These are phyloP conservation scores for Leptomonas pyrrhocoris DNA, from an alignment of 208 protist genomes.

Conservation along the genomic window DNA sequence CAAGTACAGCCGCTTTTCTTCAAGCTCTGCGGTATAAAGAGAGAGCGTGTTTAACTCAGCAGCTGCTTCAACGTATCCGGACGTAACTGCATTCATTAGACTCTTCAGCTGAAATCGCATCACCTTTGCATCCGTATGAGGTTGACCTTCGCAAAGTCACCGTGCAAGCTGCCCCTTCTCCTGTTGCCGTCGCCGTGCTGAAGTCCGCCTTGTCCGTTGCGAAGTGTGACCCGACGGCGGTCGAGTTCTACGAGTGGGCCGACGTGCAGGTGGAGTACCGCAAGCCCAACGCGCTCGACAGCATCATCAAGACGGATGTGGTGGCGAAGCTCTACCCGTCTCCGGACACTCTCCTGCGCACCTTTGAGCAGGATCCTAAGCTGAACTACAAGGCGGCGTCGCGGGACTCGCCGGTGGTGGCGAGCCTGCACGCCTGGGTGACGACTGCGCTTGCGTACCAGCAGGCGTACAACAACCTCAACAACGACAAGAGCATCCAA, in stretches of 20 bases:
- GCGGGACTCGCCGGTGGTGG: slow-evolving; percentile 48
- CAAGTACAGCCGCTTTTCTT: slow-evolving; percentile 51
- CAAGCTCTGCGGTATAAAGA: slow-evolving; percentile 22
- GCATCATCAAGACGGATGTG: slow-evolving; percentile 53
- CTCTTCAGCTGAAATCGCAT: slow-evolving; percentile 39
- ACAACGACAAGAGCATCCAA: slow-evolving; percentile 61
- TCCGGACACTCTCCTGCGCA: slow-evolving; percentile 31
- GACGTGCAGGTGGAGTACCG: slow-evolving; percentile 71
- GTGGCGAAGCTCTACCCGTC: slow-evolving; percentile 47
- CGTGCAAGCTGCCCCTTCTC: slow-evolving; percentile 49
- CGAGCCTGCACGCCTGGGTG: slow-evolving; percentile 61
- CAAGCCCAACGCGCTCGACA: slow-evolving; percentile 35
- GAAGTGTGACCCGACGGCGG: slow-evolving; percentile 57
- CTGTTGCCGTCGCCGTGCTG: slow-evolving; percentile 63
- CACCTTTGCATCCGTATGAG: slow-evolving; percentile 35
- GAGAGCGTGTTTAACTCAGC: slow-evolving; percentile 56
- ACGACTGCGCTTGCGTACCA: slow-evolving; percentile 67
- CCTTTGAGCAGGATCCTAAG: slow-evolving; percentile 36
- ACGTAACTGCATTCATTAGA: slow-evolving; percentile 1
- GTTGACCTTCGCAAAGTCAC: no score
- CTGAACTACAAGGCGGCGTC: slow-evolving; percentile 45
- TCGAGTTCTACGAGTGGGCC: slow-evolving; percentile 62
- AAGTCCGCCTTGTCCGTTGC: slow-evolving; percentile 57
- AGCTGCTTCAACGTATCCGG: slow-evolving; percentile 4
- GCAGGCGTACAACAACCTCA: slow-evolving; percentile 57